Conservation (phyloP, 2,329 filamentous ascomycete species). For the Helotiales sp. region DNA sequence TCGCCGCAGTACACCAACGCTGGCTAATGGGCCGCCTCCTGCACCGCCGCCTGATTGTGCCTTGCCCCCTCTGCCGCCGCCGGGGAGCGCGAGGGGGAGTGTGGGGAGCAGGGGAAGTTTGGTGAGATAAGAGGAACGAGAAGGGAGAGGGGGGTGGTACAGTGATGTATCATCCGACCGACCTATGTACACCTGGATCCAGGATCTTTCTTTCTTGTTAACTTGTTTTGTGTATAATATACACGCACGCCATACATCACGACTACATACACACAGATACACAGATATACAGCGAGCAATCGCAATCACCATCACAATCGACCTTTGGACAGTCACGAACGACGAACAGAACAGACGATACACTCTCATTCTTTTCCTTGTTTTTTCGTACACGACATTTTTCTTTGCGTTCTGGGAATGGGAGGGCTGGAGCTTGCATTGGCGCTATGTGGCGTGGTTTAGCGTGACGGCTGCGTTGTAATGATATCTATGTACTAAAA, state of each 20-base stretch:
- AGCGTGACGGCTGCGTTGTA: not conserved
- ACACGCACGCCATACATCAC: not conserved
- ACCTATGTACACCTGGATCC: not conserved
- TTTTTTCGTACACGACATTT: not conserved
- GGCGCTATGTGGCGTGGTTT: too few species aligned
- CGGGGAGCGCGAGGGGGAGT: conserved; percentile 22
- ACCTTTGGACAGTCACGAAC: not conserved
- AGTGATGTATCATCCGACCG: not conserved
- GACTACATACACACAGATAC: not conserved
- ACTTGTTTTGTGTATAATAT: not conserved
- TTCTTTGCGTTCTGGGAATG: not conserved
- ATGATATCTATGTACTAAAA: conserved; percentile 5
- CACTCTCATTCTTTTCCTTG: not conserved
- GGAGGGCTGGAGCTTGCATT: too few species aligned
- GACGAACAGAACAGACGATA: not conserved
- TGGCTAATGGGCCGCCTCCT: conserved; percentile 41
- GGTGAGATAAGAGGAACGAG: not conserved
- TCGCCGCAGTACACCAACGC: conserved; percentile 36
- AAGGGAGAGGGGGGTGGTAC: too few species aligned
- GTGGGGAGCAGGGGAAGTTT: conserved; percentile 5
- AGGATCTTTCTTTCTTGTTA: not conserved
- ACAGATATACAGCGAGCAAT: not conserved
- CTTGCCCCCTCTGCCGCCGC: conserved; percentile 41
- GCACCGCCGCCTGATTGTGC: conserved; percentile 42
- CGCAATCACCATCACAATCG: not conserved